These are phyloP conservation scores for Sporisorium exsertum DNA, from an alignment of 1,284 basidiomycete genomes.

Conservation along the genomic window DNA sequence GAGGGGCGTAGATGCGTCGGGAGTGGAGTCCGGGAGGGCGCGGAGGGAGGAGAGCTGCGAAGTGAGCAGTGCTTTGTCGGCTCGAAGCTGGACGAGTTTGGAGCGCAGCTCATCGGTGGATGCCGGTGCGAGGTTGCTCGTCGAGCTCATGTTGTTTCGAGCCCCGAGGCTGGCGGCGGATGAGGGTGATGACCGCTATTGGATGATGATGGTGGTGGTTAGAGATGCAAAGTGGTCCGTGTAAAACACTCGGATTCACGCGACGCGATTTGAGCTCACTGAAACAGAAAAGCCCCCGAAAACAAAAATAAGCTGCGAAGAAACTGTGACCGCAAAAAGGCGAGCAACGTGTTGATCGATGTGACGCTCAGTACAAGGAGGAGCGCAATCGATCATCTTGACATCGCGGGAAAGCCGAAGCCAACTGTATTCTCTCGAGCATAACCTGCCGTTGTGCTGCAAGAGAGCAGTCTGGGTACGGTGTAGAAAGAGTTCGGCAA, in stretches of 20 bases:
- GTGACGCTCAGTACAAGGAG: too few relatives aligned
- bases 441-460: background rate
- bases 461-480: background rate
- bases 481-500: too few relatives aligned
- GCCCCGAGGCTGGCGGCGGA: background rate
- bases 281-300: background rate
- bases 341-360: background rate
- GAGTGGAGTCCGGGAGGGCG: slow-evolving; percentile 11
- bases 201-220: too few relatives aligned
- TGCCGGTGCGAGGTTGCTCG: slow-evolving; percentile 10
- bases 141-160: slow-evolving; percentile 8
- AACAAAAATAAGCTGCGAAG: background rate
- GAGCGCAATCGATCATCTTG: background rate
- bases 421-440: background rate
- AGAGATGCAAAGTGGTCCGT: background rate
- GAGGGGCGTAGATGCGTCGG: slow-evolving; percentile 7
- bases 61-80: slow-evolving; percentile 35
- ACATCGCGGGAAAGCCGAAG: background rate
- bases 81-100: slow-evolving; percentile 36
- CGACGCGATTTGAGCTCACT: slow-evolving; percentile 22
- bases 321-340: background rate
- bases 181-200: background rate
- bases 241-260: slow-evolving; percentile 1
- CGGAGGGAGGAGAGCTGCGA: slow-evolving; percentile 41
- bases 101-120: slow-evolving; percentile 28